Percentiles rank a stretch among this genome's conserved stretches.
Evolutionary conservation across 257 asterid species (phyloP).

Genomic region (Fraxinus excelsior): DNA sequence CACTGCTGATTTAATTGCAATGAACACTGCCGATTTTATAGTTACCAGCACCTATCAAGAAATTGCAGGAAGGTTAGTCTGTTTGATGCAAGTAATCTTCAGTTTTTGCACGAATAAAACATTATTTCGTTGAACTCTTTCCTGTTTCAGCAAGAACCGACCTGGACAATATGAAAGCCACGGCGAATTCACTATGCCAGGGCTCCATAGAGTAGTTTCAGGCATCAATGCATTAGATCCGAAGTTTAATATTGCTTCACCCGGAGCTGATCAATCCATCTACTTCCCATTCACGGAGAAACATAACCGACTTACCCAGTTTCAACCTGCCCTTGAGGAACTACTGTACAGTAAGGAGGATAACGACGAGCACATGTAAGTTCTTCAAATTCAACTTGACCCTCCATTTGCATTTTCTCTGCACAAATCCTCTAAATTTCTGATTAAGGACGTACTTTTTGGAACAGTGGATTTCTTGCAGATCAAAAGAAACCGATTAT

Average conservation of each 20-base stretch:
- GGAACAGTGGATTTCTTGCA: slow-evolving; percentile 68
- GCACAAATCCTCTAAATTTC: neutral
- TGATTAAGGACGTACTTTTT: slow-evolving; percentile 17
- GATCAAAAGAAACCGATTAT: slow-evolving; percentile 73
- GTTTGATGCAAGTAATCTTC: neutral
- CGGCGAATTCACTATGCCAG: slow-evolving; percentile 78
- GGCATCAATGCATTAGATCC: slow-evolving; percentile 81
- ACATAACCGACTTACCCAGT: slow-evolving; percentile 50
- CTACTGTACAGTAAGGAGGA: slow-evolving; percentile 61
- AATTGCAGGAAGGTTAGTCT: slow-evolving; percentile 80
- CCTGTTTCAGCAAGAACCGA: slow-evolving; percentile 55
- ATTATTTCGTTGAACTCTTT: neutral
- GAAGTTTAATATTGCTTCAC: slow-evolving; percentile 83
- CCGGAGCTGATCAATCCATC: slow-evolving; percentile 87
- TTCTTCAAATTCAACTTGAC: slow-evolving; percentile 16
- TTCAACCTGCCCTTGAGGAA: slow-evolving; percentile 61
- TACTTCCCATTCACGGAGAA: slow-evolving; percentile 70
- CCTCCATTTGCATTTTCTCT: neutral
- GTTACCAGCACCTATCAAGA: slow-evolving; percentile 89
- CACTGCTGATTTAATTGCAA: slow-evolving; percentile 76
- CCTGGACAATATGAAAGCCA: slow-evolving; percentile 93
- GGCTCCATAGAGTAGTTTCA: slow-evolving; percentile 72
- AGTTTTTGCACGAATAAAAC: neutral
- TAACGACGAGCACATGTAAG: slow-evolving; percentile 80
- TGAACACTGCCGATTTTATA: slow-evolving; percentile 85